These are phyloP conservation scores for Ustilago crameri DNA, from an alignment of 1,284 basidiomycete species.

Conservation along the genomic window DNA sequence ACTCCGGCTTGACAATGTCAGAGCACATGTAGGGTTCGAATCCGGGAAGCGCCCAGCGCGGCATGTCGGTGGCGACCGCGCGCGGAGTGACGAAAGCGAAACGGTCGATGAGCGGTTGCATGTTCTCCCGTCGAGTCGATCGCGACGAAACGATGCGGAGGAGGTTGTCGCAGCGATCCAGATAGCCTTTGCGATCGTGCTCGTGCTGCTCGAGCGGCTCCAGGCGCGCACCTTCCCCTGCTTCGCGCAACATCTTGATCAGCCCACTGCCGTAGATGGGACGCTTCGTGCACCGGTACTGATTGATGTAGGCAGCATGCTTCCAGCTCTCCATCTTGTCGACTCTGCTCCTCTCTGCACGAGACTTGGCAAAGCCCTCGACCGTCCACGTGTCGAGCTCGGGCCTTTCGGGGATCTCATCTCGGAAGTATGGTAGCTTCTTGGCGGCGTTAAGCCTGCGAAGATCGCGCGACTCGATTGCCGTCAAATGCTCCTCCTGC, in stretches of 20 bases:
- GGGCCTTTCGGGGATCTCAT: constrained; percentile 71
- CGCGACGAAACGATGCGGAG: constrained; percentile 73
- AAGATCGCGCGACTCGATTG: constrained; percentile 73
- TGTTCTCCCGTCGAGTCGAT: constrained; percentile 73
- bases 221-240: constrained; percentile 20
- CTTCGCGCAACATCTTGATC: constrained; percentile 33
- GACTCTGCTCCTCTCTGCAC: constrained; percentile 73
- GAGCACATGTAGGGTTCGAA: constrained; percentile 50
- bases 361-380: constrained; percentile 77
- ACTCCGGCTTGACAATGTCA: constrained; percentile 56
- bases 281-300: constrained; percentile 75
- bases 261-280: constrained; percentile 75
- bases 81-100: constrained; percentile 87
- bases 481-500: constrained; percentile 69
- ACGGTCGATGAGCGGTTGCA: constrained; percentile 75
- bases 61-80: constrained; percentile 81
- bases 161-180: constrained; percentile 74
- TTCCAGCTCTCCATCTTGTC: constrained; percentile 76
- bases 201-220: constrained; percentile 35
- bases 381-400: constrained; percentile 78
- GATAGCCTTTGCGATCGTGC: constrained; percentile 70
- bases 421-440: constrained; percentile 71
- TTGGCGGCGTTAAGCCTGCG: constrained; percentile 79
- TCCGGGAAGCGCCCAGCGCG: constrained; percentile 74
- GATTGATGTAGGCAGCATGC: constrained; percentile 80